These are phyloP conservation scores for Camellia japonica DNA, from an alignment of 148 eudicot species.

Conservation along the genomic window DNA sequence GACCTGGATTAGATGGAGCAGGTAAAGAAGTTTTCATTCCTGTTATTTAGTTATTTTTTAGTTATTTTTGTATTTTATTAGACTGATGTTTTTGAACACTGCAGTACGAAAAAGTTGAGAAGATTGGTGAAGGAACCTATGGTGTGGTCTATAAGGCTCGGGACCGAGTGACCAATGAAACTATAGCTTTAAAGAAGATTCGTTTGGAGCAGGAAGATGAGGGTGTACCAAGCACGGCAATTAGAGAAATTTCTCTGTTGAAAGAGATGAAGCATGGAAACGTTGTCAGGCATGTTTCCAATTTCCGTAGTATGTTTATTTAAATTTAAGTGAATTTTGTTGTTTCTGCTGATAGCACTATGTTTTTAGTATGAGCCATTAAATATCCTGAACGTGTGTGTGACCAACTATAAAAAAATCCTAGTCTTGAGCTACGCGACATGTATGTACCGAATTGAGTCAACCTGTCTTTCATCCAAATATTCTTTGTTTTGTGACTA, in stretches of 20 bases:
- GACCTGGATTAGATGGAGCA: conserved; percentile 12
- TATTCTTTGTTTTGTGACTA: too few relatives aligned
- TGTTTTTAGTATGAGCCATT: background rate
- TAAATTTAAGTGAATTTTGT: background rate
- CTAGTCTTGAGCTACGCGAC: background rate
- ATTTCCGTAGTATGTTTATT: background rate
- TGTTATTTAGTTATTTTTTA: background rate
- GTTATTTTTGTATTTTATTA: background rate
- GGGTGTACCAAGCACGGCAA: conserved; percentile 98
- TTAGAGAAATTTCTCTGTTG: conserved; percentile 93
- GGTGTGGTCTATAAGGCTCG: conserved; percentile 97
- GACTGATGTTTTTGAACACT: conserved; percentile 5
- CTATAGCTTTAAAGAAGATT: conserved; percentile 91
- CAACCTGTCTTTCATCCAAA: too few relatives aligned
- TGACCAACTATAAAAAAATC: too few relatives aligned
- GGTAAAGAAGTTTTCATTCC: background rate
- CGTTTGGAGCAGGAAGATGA: conserved; percentile 97
- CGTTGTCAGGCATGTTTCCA: conserved; percentile 65
- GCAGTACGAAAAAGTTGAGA: conserved; percentile 96
- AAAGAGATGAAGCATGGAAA: conserved; percentile 97
- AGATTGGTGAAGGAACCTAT: conserved; percentile 98
- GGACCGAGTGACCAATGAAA: conserved; percentile 73
- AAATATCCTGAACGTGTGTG: background rate
- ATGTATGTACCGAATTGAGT: background rate
- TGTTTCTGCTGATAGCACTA: background rate